phyloP scores from a whole-genome alignment of 257 asterid species.

The Nicotiana knightiana region DNA sequence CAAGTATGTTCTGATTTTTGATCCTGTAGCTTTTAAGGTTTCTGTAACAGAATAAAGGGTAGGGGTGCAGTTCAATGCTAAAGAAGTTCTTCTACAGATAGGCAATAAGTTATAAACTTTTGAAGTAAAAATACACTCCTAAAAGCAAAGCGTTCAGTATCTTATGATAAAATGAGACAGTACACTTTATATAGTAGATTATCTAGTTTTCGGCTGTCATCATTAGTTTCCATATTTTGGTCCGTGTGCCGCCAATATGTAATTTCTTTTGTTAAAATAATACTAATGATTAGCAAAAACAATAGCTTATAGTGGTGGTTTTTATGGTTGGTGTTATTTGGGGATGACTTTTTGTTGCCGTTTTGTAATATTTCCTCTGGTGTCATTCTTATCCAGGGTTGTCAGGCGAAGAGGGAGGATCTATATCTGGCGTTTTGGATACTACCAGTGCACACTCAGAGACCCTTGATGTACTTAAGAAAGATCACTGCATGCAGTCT shows the following conservation, averaged over 20 bases:
- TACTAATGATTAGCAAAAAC: too few relatives aligned
- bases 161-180: background rate
- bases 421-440: conserved; percentile 41
- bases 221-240: background rate
- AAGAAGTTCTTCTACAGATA: background rate
- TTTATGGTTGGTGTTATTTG: background rate
- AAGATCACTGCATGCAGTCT: conserved; percentile 51
- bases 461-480: conserved; percentile 42
- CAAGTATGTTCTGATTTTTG: background rate
- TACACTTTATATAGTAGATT: background rate
- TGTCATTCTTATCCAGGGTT: conserved; percentile 32
- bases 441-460: conserved; percentile 52
- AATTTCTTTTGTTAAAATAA: background rate
- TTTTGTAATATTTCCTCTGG: background rate
- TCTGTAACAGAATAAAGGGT: background rate
- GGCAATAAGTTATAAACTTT: background rate
- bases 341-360: background rate
- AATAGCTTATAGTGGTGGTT: background rate
- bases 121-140: background rate
- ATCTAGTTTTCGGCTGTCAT: background rate
- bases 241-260: background rate
- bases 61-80: background rate
- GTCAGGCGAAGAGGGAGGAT: conserved; percentile 51
- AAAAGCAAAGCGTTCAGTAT: background rate
- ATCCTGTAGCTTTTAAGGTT: background rate